Conservation (phyloP, 441 rosid species). For the Capsella rubella region DNA sequence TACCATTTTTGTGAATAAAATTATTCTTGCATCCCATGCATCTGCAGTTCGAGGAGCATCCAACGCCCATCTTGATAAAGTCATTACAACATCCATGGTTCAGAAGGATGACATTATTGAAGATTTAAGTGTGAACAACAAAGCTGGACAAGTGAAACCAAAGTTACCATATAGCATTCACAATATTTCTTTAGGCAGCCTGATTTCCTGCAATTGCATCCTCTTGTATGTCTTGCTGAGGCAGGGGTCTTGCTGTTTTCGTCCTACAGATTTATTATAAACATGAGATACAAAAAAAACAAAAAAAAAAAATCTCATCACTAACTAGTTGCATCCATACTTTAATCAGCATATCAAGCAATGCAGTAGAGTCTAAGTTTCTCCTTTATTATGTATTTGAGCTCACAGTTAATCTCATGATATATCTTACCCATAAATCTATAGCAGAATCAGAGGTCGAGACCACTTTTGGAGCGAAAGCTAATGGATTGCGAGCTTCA, state of each 20-base stretch:
- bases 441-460: constrained; percentile 42
- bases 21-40: constrained; percentile 68
- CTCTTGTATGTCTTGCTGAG: constrained; percentile 72
- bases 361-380: neutral
- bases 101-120: constrained; percentile 35
- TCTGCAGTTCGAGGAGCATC: constrained; percentile 72
- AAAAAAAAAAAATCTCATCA: neutral
- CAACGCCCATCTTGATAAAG: constrained; percentile 61
- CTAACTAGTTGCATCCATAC: constrained; percentile 6
- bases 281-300: neutral
- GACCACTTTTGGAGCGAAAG: constrained; percentile 81
- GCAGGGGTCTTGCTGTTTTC: constrained; percentile 70
- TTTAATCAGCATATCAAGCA: constrained; percentile 17
- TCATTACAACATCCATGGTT: constrained; percentile 38
- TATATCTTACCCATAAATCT: constrained; percentile 52
- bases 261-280: constrained; percentile 48
- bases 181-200: constrained; percentile 75
- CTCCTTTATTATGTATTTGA: neutral
- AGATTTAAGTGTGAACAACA: constrained; percentile 17
- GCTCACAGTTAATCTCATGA: constrained; percentile 3
- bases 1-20: constrained; percentile 56
- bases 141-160: constrained; percentile 11
- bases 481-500: constrained; percentile 74
- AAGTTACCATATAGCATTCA: constrained; percentile 71
- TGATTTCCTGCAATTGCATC: constrained; percentile 78